Base-by-base conservation (phyloP, 495 filamentous ascomycete genomes). In the Penicillium dipodomyicola region DNA sequence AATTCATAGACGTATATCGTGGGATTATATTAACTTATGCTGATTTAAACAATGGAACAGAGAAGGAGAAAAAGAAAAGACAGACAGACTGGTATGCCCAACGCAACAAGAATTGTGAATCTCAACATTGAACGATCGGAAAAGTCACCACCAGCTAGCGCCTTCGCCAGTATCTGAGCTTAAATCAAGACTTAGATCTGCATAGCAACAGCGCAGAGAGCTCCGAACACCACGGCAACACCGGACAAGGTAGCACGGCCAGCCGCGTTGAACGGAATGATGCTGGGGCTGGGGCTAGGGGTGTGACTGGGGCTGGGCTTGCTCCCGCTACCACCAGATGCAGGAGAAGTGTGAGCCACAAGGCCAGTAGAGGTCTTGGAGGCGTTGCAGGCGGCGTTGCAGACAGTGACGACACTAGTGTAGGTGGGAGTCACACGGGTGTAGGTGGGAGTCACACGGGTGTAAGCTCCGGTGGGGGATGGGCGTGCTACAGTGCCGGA, bases 201-300 rank as follows among this genome's bases (percentile, higher is more conserved):
- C 56, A 70, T 60, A 37, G 58, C 63, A 48, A 57, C 48, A 25
- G 58, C 55, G 45, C 44, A 53, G 32, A 68, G 20, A 43, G 63
- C 63, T 46, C 65, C 67, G 32, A 70, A 56, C 35, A 57, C 57
- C 6, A 63, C 59, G 6, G 61, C 63, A n/a, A 63, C 23, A 22
- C 60, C 63, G 49, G 67, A 70, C 30, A 70, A 47, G 33, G 64
- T 64, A 44, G 66, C 49, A 30, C 63, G 67, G 45, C 65, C 65
- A 33, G 67, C 67, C 4, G 65, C 67, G 61, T 68, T 68, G 59
- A 58, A 68, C 9, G 57, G 40, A 54, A 52, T 42, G n/a, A 58
- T 52, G 20, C 27, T 42, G 8, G 63, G 55, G n/a, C 22, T 56
- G 44, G 63, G 52, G 19, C 20, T 56, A 35, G 59, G 15, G 23